Base-by-base conservation (phyloP, 768 basidiomycete genomes). In the Trichaptum fuscoviolaceum region DNA sequence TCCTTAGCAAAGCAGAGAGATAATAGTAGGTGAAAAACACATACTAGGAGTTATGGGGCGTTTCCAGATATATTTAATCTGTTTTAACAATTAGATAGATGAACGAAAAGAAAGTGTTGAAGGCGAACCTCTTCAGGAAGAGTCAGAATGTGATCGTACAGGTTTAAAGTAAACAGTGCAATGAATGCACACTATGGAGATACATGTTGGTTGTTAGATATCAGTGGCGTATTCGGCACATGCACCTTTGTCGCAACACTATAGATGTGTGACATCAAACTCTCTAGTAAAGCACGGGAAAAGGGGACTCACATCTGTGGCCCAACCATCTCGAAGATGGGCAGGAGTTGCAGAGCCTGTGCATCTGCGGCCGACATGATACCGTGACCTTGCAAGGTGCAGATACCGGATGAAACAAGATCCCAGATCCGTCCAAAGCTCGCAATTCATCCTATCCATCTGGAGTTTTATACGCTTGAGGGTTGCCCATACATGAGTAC, bases 51-150 rank as follows among this genome's bases (percentile, higher is more conserved):
- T 25, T 12, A 61, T 25, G 2, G 25, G 24, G 9, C 59, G 59
- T 24, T 61, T 61, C 59, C 59, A 61, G 23, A 61, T 61, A 17
- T 61, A 34, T 24, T 61, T 34, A 20, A 61, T 61, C 59, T 61
- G 59, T 20, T 52, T n/a, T 20, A 12, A 12, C 30, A 52, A 12
- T 20, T 20, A 52, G 15, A 15, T 20, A 52, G 42, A 12, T 12
- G 42, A 52, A 52, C 20, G 42, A 12, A 4, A 3, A 15, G 42
- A 52, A 20, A 15, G 42, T 15, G 42, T 12, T 15, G 10, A 52
- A 52, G 42, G 20, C 59, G 17, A 15, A 61, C 59, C 59, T 61
- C 59, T 17, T 34, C 59, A 25, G 59, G 59, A 15, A 61, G 59
- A 25, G 59, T 61, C 59, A 61, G 24, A 25, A 61, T 25, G 24